phyloP scores from a whole-genome alignment of 1,139 yeast genomes.

The Ogataea hybrid region DNA sequence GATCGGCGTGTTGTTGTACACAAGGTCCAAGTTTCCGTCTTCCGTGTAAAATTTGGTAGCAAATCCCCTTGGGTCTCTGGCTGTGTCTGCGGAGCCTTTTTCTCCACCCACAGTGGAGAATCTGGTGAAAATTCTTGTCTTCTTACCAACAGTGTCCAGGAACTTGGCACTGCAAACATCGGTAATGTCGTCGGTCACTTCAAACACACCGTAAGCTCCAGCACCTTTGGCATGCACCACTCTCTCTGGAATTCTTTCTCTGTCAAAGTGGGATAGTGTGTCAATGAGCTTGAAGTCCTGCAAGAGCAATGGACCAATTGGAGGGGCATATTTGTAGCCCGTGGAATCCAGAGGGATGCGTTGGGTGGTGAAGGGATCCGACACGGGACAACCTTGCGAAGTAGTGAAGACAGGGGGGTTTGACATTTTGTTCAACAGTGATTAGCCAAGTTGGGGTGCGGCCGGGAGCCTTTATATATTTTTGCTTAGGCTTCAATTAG shows the following conservation, averaged over 20 bases:
- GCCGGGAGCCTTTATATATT: not conserved
- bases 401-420: constrained; percentile 36
- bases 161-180: constrained; percentile 73
- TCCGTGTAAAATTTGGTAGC: constrained; percentile 81
- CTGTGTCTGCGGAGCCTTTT: constrained; percentile 78
- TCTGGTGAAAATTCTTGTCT: constrained; percentile 70
- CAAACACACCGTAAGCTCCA: constrained; percentile 80
- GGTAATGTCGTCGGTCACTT: constrained; percentile 77
- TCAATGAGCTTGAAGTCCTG: constrained; percentile 82
- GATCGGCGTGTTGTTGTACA: constrained; percentile 86
- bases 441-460: not conserved
- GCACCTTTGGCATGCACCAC: constrained; percentile 92
- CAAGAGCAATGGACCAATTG: constrained; percentile 70
- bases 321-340: constrained; percentile 31
- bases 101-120: constrained; percentile 93
- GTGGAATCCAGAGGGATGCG: constrained; percentile 30
- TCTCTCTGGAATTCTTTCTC: constrained; percentile 87
- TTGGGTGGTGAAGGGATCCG: constrained; percentile 34
- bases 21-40: constrained; percentile 87
- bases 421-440: constrained; percentile 23
- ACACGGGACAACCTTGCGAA: constrained; percentile 35
- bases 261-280: constrained; percentile 76
- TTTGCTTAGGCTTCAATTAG: not conserved
- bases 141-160: constrained; percentile 70
- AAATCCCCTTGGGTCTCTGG: constrained; percentile 90